Conservation (phyloP, 2,329 filamentous ascomycete genomes). For the Botrytis elliptica region DNA sequence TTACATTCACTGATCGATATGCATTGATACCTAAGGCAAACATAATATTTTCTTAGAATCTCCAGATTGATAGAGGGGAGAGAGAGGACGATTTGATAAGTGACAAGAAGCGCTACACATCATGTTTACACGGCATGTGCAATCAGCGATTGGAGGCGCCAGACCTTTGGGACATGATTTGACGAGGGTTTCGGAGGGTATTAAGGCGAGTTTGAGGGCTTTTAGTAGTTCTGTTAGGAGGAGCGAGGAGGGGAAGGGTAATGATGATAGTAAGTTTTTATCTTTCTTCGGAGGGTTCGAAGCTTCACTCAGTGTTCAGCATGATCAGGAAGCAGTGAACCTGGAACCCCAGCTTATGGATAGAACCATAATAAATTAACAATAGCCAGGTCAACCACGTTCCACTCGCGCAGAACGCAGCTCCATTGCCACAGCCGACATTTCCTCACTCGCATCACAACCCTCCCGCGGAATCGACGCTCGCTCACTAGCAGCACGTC, state of each 20-base stretch:
- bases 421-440: slow-evolving; percentile 32
- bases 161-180: slow-evolving; percentile 36
- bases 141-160: slow-evolving; percentile 37
- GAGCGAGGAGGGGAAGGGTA: slow-evolving; percentile 28
- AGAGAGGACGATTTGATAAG: neutral
- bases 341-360: rapidly evolving
- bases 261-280: slow-evolving; percentile 20
- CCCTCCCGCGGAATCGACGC: slow-evolving; percentile 37
- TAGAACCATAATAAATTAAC: neutral
- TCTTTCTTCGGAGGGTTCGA: neutral
- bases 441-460: slow-evolving; percentile 33
- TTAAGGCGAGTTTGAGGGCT: slow-evolving; percentile 37
- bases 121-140: slow-evolving; percentile 41
- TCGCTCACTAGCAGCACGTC: slow-evolving; percentile 37
- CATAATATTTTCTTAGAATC: slow-evolving; percentile 7
- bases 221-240: slow-evolving; percentile 36
- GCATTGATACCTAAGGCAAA: neutral
- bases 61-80: neutral
- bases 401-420: slow-evolving; percentile 27
- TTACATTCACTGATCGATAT: neutral
- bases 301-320: neutral
- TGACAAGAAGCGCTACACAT: slow-evolving; percentile 22
- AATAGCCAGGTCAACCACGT: neutral
- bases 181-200: slow-evolving; percentile 36
- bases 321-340: neutral